Evolutionary conservation across 768 basidiomycete species (phyloP).

Genomic region (Grammothele lineata): DNA sequence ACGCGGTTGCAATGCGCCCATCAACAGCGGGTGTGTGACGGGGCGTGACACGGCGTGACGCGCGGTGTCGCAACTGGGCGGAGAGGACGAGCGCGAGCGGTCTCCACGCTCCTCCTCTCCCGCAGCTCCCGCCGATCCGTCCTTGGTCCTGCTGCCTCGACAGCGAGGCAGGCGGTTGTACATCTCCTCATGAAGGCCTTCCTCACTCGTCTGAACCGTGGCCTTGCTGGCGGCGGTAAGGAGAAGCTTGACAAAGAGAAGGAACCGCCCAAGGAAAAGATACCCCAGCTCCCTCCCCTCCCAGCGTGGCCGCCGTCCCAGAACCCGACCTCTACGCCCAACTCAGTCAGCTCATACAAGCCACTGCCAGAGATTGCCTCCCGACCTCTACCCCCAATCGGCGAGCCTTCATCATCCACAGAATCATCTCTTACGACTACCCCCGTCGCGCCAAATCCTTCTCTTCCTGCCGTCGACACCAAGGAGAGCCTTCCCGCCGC

Average conservation of each 20-base stretch:
- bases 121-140: conserved; percentile 15
- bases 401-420: conserved; percentile 33
- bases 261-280: conserved; percentile 53
- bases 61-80: background rate
- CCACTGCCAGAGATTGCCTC: conserved; percentile 65
- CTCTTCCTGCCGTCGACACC: conserved; percentile 15
- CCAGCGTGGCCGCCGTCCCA: conserved; percentile 60
- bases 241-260: conserved; percentile 32
- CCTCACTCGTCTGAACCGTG: conserved; percentile 69
- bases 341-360: conserved; percentile 52
- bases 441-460: conserved; percentile 27
- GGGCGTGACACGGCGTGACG: background rate
- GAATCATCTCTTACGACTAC: conserved; percentile 33
- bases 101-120: conserved; percentile 15
- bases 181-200: conserved; percentile 71
- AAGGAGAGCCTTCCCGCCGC: conserved; percentile 21
- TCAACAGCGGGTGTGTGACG: conserved; percentile 2
- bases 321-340: conserved; percentile 36
- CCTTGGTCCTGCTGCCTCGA: conserved; percentile 11
- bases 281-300: conserved; percentile 54
- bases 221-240: conserved; percentile 58
- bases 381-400: conserved; percentile 46
- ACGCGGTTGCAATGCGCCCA: background rate
- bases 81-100: conserved; percentile 10
- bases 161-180: conserved; percentile 5